These are phyloP conservation scores for Phytophthora vignae DNA, from an alignment of 352 stramenopile species.

Conservation along the genomic window DNA sequence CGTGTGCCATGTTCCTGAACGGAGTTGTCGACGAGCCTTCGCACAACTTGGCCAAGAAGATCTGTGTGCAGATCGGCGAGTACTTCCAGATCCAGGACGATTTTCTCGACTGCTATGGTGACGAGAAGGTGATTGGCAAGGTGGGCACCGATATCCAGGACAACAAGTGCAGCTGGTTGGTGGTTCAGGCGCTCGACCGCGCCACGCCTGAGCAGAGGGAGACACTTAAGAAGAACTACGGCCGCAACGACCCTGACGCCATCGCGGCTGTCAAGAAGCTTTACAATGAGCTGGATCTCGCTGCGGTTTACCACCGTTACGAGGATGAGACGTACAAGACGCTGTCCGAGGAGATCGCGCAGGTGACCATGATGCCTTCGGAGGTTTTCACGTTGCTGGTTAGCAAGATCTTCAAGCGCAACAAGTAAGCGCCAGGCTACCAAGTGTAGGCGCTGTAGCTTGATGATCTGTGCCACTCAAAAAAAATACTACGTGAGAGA, in stretches of 20 bases:
- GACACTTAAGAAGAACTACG: slow-evolving; percentile 94
- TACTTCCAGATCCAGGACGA: slow-evolving; percentile 99
- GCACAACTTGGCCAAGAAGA: slow-evolving; percentile 91
- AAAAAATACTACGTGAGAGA: not conserved
- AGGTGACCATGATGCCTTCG: slow-evolving; percentile 87
- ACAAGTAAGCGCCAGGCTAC: slow-evolving; percentile 77
- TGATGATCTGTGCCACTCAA: not conserved
- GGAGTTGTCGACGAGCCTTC: slow-evolving; percentile 83
- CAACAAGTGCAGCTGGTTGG: slow-evolving; percentile 99
- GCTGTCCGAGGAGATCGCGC: slow-evolving; percentile 81
- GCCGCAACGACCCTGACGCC: slow-evolving; percentile 78
- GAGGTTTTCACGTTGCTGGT: slow-evolving; percentile 95
- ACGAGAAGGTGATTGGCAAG: slow-evolving; percentile 94
- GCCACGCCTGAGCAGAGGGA: slow-evolving; percentile 79
- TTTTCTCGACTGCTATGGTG: slow-evolving; percentile 98
- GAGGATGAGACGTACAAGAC: slow-evolving; percentile 93
- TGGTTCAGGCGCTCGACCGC: slow-evolving; percentile 93
- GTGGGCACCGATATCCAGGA: slow-evolving; percentile 99
- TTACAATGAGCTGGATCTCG: slow-evolving; percentile 94
- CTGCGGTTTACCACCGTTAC: slow-evolving; percentile 91
- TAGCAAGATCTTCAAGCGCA: slow-evolving; percentile 97
- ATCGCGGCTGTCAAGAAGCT: slow-evolving; percentile 94
- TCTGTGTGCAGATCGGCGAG: slow-evolving; percentile 97
- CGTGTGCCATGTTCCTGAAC: slow-evolving; percentile 91
- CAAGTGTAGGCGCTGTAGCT: not conserved